phyloP scores from a whole-genome alignment of 2,329 filamentous ascomycete genomes.

The Hymenoscyphus occultus region DNA sequence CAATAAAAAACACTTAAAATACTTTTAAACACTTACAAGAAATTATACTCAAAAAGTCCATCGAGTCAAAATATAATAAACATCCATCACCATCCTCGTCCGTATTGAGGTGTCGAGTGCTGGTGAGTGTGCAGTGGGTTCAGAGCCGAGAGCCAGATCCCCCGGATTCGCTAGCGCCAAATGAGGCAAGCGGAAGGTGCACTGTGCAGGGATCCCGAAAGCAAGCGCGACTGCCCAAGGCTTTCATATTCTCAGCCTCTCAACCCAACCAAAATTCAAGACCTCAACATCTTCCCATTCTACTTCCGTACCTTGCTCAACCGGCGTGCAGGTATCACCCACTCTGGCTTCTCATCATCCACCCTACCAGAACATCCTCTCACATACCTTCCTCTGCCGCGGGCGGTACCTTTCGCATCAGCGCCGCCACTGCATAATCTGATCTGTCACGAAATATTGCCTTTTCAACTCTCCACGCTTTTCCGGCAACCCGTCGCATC shows the following conservation, averaged over 20 bases:
- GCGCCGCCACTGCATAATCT: constrained; percentile 37
- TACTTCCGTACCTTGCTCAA: constrained; percentile 21
- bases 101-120: no score
- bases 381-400: constrained; percentile 34
- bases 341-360: constrained; percentile 27
- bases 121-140: no score
- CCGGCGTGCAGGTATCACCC: constrained; percentile 35
- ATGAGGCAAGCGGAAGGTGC: no score
- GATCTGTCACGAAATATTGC: constrained; percentile 35
- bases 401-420: constrained; percentile 34
- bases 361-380: constrained; percentile 22
- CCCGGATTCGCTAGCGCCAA: no score
- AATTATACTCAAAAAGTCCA: no score
- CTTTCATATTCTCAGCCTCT: constrained; percentile 30
- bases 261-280: constrained; percentile 18
- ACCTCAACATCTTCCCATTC: constrained; percentile 24
- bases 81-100: no score
- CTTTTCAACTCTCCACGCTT: constrained; percentile 32
- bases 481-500: constrained; percentile 36
- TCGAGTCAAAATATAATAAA: no score
- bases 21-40: no score
- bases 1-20: no score
- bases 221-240: constrained; percentile 24
- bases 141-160: no score
- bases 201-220: constrained; percentile 22